Evolutionary conservation across 106 monocot genomes (phyloP).

Genomic region (Dendrobium nobile): DNA sequence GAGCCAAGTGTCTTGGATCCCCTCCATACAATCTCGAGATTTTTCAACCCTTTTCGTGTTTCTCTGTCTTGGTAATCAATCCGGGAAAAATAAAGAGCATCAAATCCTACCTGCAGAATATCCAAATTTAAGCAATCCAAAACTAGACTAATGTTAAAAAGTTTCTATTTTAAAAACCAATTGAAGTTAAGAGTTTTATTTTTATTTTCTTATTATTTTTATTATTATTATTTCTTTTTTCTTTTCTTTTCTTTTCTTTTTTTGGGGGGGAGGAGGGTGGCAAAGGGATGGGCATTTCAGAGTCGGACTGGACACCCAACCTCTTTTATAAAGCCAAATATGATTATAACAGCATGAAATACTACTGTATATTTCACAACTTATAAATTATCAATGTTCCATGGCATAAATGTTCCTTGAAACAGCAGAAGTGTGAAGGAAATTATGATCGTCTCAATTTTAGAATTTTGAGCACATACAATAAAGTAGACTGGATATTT

Average conservation of each 20-base stretch:
- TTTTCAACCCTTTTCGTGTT: constrained; percentile 65
- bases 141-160: constrained; percentile 2
- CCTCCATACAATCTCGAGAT: constrained; percentile 87
- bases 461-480: not conserved
- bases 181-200: not conserved
- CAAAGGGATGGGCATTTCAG: not conserved
- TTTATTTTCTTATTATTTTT: not conserved
- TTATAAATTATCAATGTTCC: not conserved
- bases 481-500: too few species aligned
- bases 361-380: not conserved
- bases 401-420: not conserved
- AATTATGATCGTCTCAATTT: not conserved
- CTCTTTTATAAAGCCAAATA: not conserved
- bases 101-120: constrained; percentile 82
- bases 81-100: constrained; percentile 84
- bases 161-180: not conserved
- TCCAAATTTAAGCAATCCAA: not conserved
- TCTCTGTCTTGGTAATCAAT: constrained; percentile 94
- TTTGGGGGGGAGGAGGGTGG: too few species aligned
- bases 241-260: too few species aligned
- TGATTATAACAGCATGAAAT: not conserved
- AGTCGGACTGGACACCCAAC: not conserved
- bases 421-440: not conserved
- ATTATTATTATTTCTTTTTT: too few species aligned
- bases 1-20: constrained; percentile 79